phyloP scores from a whole-genome alignment of 2,329 filamentous ascomycete genomes.

The Plectosphaerella cucumerina region DNA sequence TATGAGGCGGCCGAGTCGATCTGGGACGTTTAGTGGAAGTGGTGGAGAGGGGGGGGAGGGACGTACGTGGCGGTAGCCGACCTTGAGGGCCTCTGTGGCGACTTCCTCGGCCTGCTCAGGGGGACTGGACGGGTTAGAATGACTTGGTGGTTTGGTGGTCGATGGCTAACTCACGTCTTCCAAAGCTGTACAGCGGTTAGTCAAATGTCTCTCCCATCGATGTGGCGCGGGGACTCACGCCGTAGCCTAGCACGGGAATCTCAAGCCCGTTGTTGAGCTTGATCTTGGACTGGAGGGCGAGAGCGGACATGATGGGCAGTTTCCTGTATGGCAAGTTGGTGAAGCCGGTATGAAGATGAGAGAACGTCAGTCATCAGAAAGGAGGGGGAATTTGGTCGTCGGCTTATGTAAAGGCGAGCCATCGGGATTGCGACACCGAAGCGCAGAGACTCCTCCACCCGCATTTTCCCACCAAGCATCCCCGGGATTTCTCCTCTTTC shows the following conservation, averaged over 20 bases:
- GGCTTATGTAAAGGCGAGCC: neutral
- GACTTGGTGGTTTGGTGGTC: neutral
- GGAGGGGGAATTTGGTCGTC: neutral
- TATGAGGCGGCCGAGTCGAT: slow-evolving; percentile 52
- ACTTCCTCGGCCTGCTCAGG: slow-evolving; percentile 30
- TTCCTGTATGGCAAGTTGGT: no score
- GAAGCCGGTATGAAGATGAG: slow-evolving; percentile 14
- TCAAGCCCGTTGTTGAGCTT: slow-evolving; percentile 53
- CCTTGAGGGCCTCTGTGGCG: slow-evolving; percentile 40
- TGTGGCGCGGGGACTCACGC: slow-evolving; percentile 36
- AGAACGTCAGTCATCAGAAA: slow-evolving; percentile 4
- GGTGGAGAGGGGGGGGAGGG: neutral
- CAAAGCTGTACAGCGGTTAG: slow-evolving; percentile 36
- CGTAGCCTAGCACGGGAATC: slow-evolving; percentile 49
- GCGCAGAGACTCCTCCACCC: neutral
- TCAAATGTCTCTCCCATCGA: neutral
- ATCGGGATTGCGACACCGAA: neutral
- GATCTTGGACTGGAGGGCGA: slow-evolving; percentile 41
- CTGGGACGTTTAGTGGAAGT: slow-evolving; percentile 18
- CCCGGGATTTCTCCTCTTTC: no score
- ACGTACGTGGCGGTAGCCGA: slow-evolving; percentile 50
- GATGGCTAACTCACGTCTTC: slow-evolving; percentile 37
- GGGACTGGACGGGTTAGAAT: slow-evolving; percentile 18
- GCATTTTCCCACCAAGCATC: no score
- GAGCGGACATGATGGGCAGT: slow-evolving; percentile 36